Conservation (phyloP, 2,329 filamentous ascomycete genomes). For the Rhytidhysteron rufulum region DNA sequence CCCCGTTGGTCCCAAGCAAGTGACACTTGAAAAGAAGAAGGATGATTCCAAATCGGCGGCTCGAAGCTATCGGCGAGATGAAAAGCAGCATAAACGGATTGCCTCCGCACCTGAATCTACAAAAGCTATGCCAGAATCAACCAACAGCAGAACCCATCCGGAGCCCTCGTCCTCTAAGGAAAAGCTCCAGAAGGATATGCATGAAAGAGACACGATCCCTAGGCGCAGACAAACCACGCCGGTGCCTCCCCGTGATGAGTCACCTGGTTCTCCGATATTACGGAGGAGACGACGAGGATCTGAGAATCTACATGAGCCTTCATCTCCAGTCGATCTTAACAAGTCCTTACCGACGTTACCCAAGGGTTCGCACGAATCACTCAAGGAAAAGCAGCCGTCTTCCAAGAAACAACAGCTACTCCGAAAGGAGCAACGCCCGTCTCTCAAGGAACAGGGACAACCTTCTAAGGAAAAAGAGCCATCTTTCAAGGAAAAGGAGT, state of each 20-base stretch:
- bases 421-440: too few species aligned
- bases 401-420: too few species aligned
- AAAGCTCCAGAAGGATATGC: slow-evolving; percentile 19
- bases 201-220: slow-evolving; percentile 8
- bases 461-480: too few species aligned
- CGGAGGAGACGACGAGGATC: not conserved
- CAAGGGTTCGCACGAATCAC: too few species aligned
- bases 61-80: slow-evolving; percentile 6
- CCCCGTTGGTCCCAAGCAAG: slow-evolving; percentile 31
- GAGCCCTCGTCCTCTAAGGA: slow-evolving; percentile 17
- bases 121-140: slow-evolving; percentile 4
- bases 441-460: too few species aligned
- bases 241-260: too few species aligned
- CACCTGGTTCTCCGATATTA: slow-evolving; percentile 1
- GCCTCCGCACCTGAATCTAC: slow-evolving; percentile 29
- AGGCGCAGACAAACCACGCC: slow-evolving; percentile 7
- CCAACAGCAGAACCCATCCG: not conserved
- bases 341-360: slow-evolving; percentile 1
- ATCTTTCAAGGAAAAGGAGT: too few species aligned
- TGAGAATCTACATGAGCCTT: not conserved
- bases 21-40: slow-evolving; percentile 25
- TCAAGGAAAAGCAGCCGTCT: too few species aligned
- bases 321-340: not conserved
- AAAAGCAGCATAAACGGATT: slow-evolving; percentile 25
- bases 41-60: slow-evolving; percentile 17